Conservation (phyloP, 1,284 basidiomycete species). For the Rhodotorula mucilaginosa region DNA sequence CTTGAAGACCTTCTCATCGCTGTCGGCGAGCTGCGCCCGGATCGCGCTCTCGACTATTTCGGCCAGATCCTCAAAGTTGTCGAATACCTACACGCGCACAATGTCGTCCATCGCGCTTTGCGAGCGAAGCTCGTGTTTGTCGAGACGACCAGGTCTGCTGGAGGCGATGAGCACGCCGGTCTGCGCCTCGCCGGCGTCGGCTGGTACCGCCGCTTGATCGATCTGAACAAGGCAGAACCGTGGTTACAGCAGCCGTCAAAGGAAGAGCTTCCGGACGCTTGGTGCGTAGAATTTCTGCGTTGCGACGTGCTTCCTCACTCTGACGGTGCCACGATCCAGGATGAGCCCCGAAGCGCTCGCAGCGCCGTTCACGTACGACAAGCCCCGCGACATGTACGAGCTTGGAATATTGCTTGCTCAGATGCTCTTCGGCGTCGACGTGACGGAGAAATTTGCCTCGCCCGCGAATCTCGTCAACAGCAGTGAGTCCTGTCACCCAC, state of each 20-base stretch:
- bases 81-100: slow-evolving; percentile 34
- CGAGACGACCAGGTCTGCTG: slow-evolving; percentile 9
- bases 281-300: slow-evolving; percentile 7
- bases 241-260: slow-evolving; percentile 26
- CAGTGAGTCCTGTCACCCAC: background rate
- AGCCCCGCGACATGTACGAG: slow-evolving; percentile 41
- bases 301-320: no score
- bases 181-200: slow-evolving; percentile 24
- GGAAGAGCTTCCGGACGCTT: slow-evolving; percentile 32
- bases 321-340: slow-evolving; percentile 5
- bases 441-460: slow-evolving; percentile 23
- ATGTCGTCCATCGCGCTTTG: slow-evolving; percentile 38
- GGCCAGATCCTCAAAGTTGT: slow-evolving; percentile 33
- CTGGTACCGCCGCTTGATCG: slow-evolving; percentile 35
- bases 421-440: slow-evolving; percentile 41
- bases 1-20: slow-evolving; percentile 37
- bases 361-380: slow-evolving; percentile 41
- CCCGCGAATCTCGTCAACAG: slow-evolving; percentile 37
- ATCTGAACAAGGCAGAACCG: slow-evolving; percentile 39
- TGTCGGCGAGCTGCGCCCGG: slow-evolving; percentile 40
- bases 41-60: slow-evolving; percentile 38
- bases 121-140: slow-evolving; percentile 21
- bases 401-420: slow-evolving; percentile 42
- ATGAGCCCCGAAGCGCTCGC: slow-evolving; percentile 34
- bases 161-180: slow-evolving; percentile 1